Conservation (phyloP, 1,284 basidiomycete species). For the Trichosporon inkin region DNA sequence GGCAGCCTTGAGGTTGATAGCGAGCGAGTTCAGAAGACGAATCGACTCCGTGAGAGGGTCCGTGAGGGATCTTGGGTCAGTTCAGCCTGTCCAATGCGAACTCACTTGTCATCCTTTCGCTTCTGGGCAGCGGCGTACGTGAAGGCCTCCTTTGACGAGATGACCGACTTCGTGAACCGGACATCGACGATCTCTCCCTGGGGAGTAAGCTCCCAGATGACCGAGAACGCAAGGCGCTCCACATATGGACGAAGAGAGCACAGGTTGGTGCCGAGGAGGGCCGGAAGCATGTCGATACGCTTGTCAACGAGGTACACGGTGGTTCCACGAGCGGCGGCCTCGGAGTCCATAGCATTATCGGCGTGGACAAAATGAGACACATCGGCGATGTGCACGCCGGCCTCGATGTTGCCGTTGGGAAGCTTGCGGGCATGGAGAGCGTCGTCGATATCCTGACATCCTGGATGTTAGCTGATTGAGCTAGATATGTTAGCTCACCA, state of each 20-base stretch:
- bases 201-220: constrained; percentile 87
- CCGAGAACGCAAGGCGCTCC: constrained; percentile 91
- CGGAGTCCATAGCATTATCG: constrained; percentile 93
- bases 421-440: constrained; percentile 88
- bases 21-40: constrained; percentile 82
- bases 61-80: constrained; percentile 58
- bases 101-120: constrained; percentile 85
- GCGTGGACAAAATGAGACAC: constrained; percentile 94
- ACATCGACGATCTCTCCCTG: constrained; percentile 86
- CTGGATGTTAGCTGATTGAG: constrained; percentile 49
- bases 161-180: constrained; percentile 92
- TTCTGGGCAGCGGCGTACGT: constrained; percentile 96
- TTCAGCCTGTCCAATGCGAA: constrained; percentile 14
- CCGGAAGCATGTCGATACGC: constrained; percentile 97
- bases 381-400: constrained; percentile 98
- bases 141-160: constrained; percentile 93
- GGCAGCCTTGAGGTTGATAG: constrained; percentile 76
- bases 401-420: constrained; percentile 93
- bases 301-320: constrained; percentile 99
- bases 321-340: constrained; percentile 91
- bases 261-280: constrained; percentile 89
- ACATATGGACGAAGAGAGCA: constrained; percentile 92
- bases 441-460: constrained; percentile 98
- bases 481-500: constrained; percentile 53
- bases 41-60: constrained; percentile 86